Evolutionary conservation across 2,329 filamentous ascomycete species (phyloP), one percentile per base, ranked within the genome.

Genomic region (Colletotrichum sp.): DNA sequence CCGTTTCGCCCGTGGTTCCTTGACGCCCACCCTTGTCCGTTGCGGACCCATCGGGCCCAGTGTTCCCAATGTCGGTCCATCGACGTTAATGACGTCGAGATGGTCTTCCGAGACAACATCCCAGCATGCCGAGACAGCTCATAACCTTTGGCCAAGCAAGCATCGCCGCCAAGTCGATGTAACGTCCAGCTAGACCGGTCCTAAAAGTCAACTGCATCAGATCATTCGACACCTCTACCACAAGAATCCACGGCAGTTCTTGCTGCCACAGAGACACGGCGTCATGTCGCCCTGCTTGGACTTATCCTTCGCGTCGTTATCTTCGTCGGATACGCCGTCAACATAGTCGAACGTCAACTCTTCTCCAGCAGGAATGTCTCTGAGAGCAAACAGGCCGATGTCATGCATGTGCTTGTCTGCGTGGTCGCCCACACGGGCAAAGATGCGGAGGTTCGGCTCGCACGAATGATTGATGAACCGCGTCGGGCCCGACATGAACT

Each of bases 401-500:
- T 96, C 94, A 82, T 96, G 95, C 8, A 96, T 88, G 63, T 92
- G 90, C 74, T 92, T 92, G 80, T 96, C 94, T 0, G 93, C 91
- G 76, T 94, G 93, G 80, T 96, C 94, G 67, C 94, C 94, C 2
- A 94, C 93, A 1, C 95, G 91, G 0, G 94, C 94, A 83, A 96
- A 96, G 76, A 96, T 95, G 16, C 93, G 89, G 80, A 95, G 89
- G 80, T 96, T 96, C 0, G 95, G 94, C 6, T 94, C 91, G 82
- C 95, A 96, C 3, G 91, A 94, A 82, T 97, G 95, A 80, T 97
- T 97, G 82, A 96, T 94, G 83, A 96, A 97, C 4, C 94, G 90
- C 0, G 94, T 95, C 0, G 94, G 94, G 0, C 94, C 94, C 1
- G 94, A 94, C 87, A 93, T 92, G 82, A 94, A 94, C 82, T 96